Evolutionary conservation across 2,329 filamentous ascomycete genomes (phyloP).

Genomic region (Magnaporthiopsis rhizophila): DNA sequence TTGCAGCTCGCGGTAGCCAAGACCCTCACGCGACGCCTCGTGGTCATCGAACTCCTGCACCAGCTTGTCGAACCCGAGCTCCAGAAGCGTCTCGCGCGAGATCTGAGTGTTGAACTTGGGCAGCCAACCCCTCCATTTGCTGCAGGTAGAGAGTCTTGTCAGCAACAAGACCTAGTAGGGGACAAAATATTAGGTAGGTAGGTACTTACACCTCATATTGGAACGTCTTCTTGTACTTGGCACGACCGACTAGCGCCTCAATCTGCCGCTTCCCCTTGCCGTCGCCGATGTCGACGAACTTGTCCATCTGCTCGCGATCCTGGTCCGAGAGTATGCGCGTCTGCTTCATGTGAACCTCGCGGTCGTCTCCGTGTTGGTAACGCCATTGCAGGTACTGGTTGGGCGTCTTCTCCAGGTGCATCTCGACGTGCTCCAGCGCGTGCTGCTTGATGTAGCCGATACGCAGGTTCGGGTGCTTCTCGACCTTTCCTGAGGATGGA

Average conservation of each 20-base stretch:
- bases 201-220: conserved; percentile 84
- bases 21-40: conserved; percentile 95
- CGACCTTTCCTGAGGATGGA: conserved; percentile 75
- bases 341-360: conserved; percentile 96
- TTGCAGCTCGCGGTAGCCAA: conserved; percentile 89
- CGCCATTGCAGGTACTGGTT: conserved; percentile 99
- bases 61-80: conserved; percentile 84
- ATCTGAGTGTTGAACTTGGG: conserved; percentile 93
- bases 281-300: conserved; percentile 74
- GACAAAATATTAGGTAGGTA: background rate
- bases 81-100: conserved; percentile 81
- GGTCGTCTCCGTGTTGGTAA: conserved; percentile 93
- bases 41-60: conserved; percentile 98
- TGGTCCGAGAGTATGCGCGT: conserved; percentile 80
- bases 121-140: conserved; percentile 81
- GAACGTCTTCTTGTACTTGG: conserved; percentile 99
- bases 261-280: conserved; percentile 71
- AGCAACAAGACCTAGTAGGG: background rate
- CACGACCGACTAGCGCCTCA: conserved; percentile 86
- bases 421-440: conserved; percentile 96
- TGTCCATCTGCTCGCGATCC: conserved; percentile 88
- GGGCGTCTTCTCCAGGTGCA: conserved; percentile 98
- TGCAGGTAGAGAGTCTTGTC: conserved; percentile 24
- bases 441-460: conserved; percentile 99
- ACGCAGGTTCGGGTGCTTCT: conserved; percentile 97